Evolutionary conservation across 441 rosid species (phyloP), one percentile per base, ranked within the genome.

Genomic region (Euphorbia schlechtendalii): DNA sequence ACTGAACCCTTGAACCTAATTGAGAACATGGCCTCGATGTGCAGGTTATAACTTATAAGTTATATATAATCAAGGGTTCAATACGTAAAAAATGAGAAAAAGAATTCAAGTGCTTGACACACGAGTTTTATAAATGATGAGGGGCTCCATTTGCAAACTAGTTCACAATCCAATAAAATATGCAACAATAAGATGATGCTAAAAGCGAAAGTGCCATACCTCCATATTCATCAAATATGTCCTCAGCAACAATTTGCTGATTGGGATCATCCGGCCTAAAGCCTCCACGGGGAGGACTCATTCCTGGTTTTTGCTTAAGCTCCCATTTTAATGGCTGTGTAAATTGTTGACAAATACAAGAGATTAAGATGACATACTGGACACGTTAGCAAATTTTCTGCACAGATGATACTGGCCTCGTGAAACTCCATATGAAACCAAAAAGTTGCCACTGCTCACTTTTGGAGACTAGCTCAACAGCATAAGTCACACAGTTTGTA

Each of bases 281-380:
- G 59, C 97, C 99, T 69, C 99, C 99, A 59, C 86, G 95, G 68
- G 98, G 98, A 74, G 96, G 99, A 76, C 95, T 88, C 81, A 93
- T 72, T 45, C 99, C 96, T 5, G 93, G 90, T 81, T 87, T 86
- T 80, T 88, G 97, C 80, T 90, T 93, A 74, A 93, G 76, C 74
- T 90, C 99, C 99, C 99, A 93, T 83, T 88, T 93, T 55, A 88
- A 80, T 59, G 96, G 93, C 99, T 93, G 76, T 74, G 70, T 25
- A n/a, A 61, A 59, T 53, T n/a, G 27, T 2, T 10, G 17, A 34
- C 27, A 45, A 20, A 30, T 1, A 55, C 48, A 56, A 32, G 2
- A 60, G 27, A 73, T 11, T 43, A 3, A 43, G 48, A 43, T 43
- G 48, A 43, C 17, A 43, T 43, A 43, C 48, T 48, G 22, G 51